phyloP scores from a whole-genome alignment of 1,284 basidiomycete species.

The Testicularia cyperi region DNA sequence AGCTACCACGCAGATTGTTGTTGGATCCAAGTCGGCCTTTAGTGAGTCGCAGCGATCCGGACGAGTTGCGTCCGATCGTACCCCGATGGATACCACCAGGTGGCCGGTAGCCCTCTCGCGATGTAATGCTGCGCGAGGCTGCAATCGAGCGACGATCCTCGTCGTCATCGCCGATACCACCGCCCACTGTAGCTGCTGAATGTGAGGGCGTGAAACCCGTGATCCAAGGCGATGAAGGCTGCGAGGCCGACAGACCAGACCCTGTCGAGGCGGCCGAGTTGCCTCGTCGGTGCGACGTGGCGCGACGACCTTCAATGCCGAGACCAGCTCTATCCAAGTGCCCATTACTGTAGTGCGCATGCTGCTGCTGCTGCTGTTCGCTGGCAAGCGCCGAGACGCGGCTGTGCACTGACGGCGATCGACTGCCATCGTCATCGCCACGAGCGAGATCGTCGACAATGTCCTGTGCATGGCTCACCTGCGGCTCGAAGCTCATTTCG shows the following conservation, averaged over 20 bases:
- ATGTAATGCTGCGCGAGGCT: conserved; percentile 11
- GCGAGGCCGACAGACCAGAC: conserved; percentile 4
- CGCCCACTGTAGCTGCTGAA: neutral
- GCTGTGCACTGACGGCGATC: conserved; percentile 7
- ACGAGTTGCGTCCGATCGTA: conserved; percentile 21
- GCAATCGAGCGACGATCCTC: conserved; percentile 6
- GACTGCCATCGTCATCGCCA: neutral
- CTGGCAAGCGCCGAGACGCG: conserved; percentile 2
- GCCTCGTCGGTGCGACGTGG: conserved; percentile 5
- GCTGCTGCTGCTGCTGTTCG: conserved; percentile 3
- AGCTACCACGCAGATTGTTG: conserved; percentile 10
- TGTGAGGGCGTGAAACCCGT: neutral
- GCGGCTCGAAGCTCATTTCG: conserved; percentile 11
- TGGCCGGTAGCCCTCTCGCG: conserved; percentile 13
- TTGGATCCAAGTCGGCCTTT: conserved; percentile 21
- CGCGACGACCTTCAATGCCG: neutral
- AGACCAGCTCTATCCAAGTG: neutral
- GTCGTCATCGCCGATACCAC: conserved; percentile 2
- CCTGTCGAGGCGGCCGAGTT: conserved; percentile 7
- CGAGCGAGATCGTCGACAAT: conserved; percentile 15
- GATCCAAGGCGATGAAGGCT: conserved; percentile 5
- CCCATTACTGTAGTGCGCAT: no score
- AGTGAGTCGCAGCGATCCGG: conserved; percentile 21
- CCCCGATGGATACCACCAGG: conserved; percentile 2
- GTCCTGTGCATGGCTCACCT: conserved; percentile 14